Evolutionary conservation across 2,329 filamentous ascomycete genomes (phyloP), one percentile per base, ranked within the genome.

Genomic region (Hortaea sp.): DNA sequence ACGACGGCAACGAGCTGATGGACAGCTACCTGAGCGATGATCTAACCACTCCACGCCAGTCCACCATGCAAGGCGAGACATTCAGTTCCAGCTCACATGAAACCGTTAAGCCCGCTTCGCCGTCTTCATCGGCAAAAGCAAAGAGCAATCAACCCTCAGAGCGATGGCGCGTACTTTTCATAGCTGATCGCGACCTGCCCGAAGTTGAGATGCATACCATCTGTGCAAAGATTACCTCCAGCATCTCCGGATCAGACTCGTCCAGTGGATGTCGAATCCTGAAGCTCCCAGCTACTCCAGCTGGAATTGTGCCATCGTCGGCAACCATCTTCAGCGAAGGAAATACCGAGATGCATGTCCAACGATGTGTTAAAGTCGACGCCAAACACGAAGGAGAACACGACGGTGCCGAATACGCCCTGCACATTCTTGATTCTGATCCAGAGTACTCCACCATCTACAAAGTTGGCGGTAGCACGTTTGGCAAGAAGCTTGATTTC

Each of bases 21-120:
- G 51, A 60, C 42, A 60, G 56, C 49, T 60, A 56, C 48, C 50
- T 56, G 30, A 54, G 55, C 2, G 60, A 62, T 2, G 57, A 62
- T 31, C 48, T 60, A 10, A 60, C 62, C 48, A 63, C 61, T 6
- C 61, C 61, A 6, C 55, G 55, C 10, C 60, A 62, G 42, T 63
- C 60, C 1, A 54, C 54, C 13, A 51, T 57, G 9, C 20, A 20
- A 20, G 20, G 20, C 20, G 20, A 20, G 32, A 39, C 42, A 5
- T 5, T 43, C 40, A 35, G 9, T 29, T 40, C 35, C 10, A 40
- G 20, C 11, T 38, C 10, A 7, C 34, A 10, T 29, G 29, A 32
- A 10, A 13, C 13, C 6, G 13, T 10, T 4, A 20, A 20, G 20
- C 20, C 20, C 2, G 9, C n/a, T 27, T 6, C 13, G 11, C 13